phyloP scores from a whole-genome alignment of 2,329 filamentous ascomycete genomes.

The Leptographium galeiforme region DNA sequence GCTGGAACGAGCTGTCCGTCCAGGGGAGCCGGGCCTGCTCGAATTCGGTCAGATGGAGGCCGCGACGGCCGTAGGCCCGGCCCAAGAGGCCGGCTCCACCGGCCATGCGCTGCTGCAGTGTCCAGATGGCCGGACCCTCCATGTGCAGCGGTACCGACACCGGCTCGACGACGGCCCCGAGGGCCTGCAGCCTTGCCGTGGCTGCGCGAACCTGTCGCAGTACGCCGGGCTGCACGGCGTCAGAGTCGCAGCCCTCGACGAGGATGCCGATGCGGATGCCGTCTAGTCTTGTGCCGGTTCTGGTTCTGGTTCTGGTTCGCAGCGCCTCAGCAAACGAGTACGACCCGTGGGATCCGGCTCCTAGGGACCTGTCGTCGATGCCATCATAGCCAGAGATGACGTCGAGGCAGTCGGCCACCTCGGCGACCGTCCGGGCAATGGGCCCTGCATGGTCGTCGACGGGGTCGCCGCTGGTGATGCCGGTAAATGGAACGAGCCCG shows the following conservation, averaged over 20 bases:
- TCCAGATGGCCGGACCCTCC: slow-evolving; percentile 32
- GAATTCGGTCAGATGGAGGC: slow-evolving; percentile 12
- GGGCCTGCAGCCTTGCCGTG: slow-evolving; percentile 19
- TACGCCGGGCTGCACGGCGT: slow-evolving; percentile 23
- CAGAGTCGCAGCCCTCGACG: slow-evolving; percentile 25
- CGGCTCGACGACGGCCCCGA: slow-evolving; percentile 28
- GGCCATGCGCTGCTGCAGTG: slow-evolving; percentile 10
- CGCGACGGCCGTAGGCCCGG: slow-evolving; percentile 11
- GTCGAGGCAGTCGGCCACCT: slow-evolving; percentile 24
- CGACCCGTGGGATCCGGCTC: slow-evolving; percentile 4
- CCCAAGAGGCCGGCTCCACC: slow-evolving; percentile 19
- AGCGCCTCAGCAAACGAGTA: slow-evolving; percentile 25
- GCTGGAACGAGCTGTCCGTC: neutral
- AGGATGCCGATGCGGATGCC: slow-evolving; percentile 30
- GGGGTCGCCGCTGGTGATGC: slow-evolving; percentile 23
- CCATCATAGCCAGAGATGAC: slow-evolving; percentile 31
- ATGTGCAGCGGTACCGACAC: slow-evolving; percentile 32
- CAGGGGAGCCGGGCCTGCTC: neutral
- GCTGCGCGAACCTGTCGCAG: slow-evolving; percentile 22
- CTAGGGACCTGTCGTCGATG: slow-evolving; percentile 24
- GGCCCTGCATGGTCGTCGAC: slow-evolving; percentile 30
- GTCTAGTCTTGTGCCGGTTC: slow-evolving; percentile 16
- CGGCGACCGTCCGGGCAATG: slow-evolving; percentile 25
- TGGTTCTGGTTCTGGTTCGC: slow-evolving; percentile 11
- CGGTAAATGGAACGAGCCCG: slow-evolving; percentile 34